Evolutionary conservation across 1,139 yeast genomes (phyloP).

Genomic region (Ogataea hybrid): DNA sequence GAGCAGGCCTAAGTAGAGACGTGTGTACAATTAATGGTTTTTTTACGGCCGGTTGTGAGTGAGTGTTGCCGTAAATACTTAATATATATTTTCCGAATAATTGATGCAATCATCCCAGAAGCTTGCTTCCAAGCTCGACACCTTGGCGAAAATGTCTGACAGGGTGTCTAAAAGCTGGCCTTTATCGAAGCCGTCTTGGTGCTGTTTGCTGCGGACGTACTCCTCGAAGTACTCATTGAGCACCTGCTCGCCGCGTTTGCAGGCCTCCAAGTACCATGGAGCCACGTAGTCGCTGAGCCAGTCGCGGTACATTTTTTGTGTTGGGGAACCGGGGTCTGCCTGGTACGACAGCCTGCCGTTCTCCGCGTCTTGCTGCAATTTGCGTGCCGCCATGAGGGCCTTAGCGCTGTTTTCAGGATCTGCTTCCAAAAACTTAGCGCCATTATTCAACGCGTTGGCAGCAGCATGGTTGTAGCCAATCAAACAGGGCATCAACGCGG

Average conservation of each 20-base stretch:
- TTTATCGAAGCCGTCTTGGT: conserved; percentile 4
- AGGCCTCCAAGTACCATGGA: conserved; percentile 55
- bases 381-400: conserved; percentile 6
- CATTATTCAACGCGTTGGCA: conserved; percentile 10
- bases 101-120: conserved; percentile 49
- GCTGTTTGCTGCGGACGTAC: conserved; percentile 3
- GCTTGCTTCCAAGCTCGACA: conserved; percentile 55
- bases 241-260: conserved; percentile 44
- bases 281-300: conserved; percentile 49
- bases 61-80: neutral
- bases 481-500: conserved; percentile 75
- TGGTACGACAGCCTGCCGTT: neutral
- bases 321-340: neutral
- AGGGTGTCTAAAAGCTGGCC: conserved; percentile 39
- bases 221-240: conserved; percentile 38
- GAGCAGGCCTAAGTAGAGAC: neutral
- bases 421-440: conserved; percentile 13
- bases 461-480: conserved; percentile 70
- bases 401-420: conserved; percentile 1
- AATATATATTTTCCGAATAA: conserved; percentile 2
- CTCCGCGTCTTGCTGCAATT: neutral
- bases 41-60: neutral
- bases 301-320: conserved; percentile 7
- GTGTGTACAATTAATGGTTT: neutral
- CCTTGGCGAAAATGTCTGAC: conserved; percentile 57